Evolutionary conservation across 371 early-diverging fungal species (phyloP).

Genomic region (Zancudomyces culisetae): DNA sequence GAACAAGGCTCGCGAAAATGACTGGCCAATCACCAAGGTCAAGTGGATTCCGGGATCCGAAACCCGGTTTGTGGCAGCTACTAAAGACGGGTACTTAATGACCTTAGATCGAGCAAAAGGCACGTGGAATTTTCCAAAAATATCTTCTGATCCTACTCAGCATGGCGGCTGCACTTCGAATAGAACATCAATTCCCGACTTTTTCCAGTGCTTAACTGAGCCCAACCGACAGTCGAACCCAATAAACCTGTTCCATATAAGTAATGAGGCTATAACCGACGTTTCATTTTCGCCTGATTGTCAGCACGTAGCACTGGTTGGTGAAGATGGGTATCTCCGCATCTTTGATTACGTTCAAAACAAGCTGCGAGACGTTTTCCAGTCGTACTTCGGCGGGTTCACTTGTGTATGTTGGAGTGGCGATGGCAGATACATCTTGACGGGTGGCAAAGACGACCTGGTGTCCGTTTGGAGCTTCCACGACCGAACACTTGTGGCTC

Average conservation of each 20-base stretch:
- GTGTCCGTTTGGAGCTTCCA: constrained; percentile 76
- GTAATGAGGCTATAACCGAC: constrained; percentile 40
- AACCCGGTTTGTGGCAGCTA: constrained; percentile 58
- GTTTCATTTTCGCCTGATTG: constrained; percentile 75
- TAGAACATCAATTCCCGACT: neutral
- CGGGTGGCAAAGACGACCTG: constrained; percentile 90
- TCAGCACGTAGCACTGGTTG: constrained; percentile 55
- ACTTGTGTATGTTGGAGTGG: constrained; percentile 80
- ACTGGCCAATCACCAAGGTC: constrained; percentile 48
- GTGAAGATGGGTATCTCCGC: constrained; percentile 54
- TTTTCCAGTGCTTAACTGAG: neutral
- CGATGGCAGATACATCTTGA: constrained; percentile 77
- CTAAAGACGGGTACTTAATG: constrained; percentile 50
- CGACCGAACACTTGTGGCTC: constrained; percentile 54
- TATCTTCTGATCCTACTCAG: constrained; percentile 10
- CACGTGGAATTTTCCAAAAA: constrained; percentile 24
- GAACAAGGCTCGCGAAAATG: constrained; percentile 37
- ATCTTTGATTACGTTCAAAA: constrained; percentile 56
- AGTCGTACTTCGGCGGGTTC: constrained; percentile 66
- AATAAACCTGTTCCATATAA: constrained; percentile 48
- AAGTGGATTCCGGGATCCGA: constrained; percentile 86
- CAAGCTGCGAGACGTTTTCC: constrained; percentile 43
- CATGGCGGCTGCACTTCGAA: neutral
- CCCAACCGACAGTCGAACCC: constrained; percentile 46
- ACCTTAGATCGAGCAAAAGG: constrained; percentile 79